Evolutionary conservation across 805 yeast species (phyloP).

Genomic region (Blastobotrys attinorum): DNA sequence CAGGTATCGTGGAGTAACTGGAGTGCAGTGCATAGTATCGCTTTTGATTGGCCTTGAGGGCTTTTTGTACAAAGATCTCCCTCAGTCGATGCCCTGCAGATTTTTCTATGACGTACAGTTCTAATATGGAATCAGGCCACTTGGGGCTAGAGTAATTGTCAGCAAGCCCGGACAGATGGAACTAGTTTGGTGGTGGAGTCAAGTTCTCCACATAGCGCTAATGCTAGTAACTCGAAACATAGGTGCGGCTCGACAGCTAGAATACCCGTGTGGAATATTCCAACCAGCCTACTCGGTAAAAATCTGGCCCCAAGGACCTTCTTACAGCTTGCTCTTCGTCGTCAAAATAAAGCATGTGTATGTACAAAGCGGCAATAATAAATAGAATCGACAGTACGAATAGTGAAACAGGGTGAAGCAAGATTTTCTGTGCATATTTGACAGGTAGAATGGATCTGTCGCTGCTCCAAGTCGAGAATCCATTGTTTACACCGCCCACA

Average conservation of each 20-base stretch:
- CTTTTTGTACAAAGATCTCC: too few relatives aligned
- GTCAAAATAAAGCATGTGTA: not conserved
- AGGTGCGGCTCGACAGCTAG: not conserved
- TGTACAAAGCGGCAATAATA: not conserved
- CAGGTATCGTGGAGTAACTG: too few relatives aligned
- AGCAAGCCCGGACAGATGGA: not conserved
- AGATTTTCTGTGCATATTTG: not conserved
- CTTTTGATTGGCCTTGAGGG: too few relatives aligned
- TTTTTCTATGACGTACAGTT: too few relatives aligned
- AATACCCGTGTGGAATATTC: conserved; percentile 4
- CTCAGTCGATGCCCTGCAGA: too few relatives aligned
- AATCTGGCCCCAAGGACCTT: conserved; percentile 1
- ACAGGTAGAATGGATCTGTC: too few relatives aligned
- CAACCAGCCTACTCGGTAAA: conserved; percentile 4
- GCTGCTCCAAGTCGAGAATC: too few relatives aligned
- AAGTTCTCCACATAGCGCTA: not conserved
- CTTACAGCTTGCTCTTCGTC: not conserved
- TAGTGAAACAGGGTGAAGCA: not conserved
- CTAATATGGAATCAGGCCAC: too few relatives aligned
- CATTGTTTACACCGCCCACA: not conserved
- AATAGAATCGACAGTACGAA: not conserved
- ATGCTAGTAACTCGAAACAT: not conserved
- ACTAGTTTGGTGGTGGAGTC: not conserved
- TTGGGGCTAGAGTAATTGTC: too few relatives aligned
- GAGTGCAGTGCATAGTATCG: too few relatives aligned